These are phyloP conservation scores for Neurospora sp. DNA, from an alignment of 495 filamentous ascomycete genomes.

Conservation along the genomic window DNA sequence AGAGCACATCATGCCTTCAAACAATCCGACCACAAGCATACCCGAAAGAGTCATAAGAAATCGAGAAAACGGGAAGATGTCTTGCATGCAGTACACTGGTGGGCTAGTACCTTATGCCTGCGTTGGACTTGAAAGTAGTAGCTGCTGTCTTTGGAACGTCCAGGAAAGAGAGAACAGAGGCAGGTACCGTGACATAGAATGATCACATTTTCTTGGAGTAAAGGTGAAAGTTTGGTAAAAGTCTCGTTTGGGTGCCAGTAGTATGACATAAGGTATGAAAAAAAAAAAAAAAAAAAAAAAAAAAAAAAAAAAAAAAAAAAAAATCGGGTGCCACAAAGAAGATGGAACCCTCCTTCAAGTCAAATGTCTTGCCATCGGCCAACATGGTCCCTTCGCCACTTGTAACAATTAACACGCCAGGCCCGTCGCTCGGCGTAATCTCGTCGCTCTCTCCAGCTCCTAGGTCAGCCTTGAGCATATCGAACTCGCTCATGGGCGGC, in stretches of 20 bases:
- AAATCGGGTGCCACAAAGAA: slow-evolving; percentile 62
- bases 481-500: slow-evolving; percentile 66
- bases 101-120: background rate
- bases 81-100: background rate
- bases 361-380: slow-evolving; percentile 40
- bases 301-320: too few relatives aligned
- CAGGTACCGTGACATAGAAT: background rate
- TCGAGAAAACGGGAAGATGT: background rate
- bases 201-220: background rate
- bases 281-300: too few relatives aligned
- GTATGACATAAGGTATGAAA: background rate
- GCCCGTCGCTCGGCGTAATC: slow-evolving; percentile 47
- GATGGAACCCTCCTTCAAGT: slow-evolving; percentile 54
- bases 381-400: slow-evolving; percentile 50
- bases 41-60: background rate
- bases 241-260: background rate
- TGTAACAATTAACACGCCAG: slow-evolving; percentile 55
- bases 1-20: background rate
- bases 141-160: background rate
- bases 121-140: background rate
- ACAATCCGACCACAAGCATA: background rate
- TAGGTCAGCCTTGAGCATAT: slow-evolving; percentile 52
- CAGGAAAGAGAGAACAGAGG: background rate
- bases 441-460: slow-evolving; percentile 47
- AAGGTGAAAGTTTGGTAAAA: background rate